phyloP scores from a whole-genome alignment of 2,329 filamentous ascomycete genomes.

The Colletotrichum sp. region DNA sequence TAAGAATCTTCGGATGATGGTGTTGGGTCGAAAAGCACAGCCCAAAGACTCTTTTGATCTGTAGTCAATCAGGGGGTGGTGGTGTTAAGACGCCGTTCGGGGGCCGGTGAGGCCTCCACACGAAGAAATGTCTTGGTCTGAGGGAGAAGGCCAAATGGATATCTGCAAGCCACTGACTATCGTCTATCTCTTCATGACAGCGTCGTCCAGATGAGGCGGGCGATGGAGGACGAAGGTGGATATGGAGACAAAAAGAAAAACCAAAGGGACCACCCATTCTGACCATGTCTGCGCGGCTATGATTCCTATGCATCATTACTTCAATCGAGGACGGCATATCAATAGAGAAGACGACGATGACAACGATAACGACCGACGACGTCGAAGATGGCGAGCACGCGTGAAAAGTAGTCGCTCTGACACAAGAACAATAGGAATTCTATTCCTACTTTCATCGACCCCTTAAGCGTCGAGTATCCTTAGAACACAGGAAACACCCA shows the following conservation, averaged over 20 bases:
- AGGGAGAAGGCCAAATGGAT: not conserved
- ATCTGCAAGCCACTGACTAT: not conserved
- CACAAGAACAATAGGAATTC: not conserved
- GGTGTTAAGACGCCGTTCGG: not conserved
- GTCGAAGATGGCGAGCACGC: not conserved
- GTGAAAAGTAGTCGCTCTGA: not conserved
- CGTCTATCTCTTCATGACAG: not conserved
- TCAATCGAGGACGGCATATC: not conserved
- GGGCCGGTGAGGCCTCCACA: not conserved
- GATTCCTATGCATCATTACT: too few species aligned
- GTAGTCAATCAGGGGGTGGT: not conserved
- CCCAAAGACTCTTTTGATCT: not conserved
- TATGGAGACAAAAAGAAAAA: not conserved
- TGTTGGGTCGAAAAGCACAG: not conserved
- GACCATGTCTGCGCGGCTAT: too few species aligned
- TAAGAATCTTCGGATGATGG: not conserved
- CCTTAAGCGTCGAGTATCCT: not conserved
- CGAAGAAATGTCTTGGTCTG: not conserved
- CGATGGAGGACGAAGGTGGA: not conserved
- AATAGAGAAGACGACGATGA: not conserved
- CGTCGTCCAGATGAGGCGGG: not conserved
- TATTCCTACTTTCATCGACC: fast-evolving
- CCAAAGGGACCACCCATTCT: too few species aligned
- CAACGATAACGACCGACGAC: not conserved
- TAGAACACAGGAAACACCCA: not conserved